phyloP scores from a whole-genome alignment of 2,329 filamentous ascomycete species.

The Rhynchosporium secalis region DNA sequence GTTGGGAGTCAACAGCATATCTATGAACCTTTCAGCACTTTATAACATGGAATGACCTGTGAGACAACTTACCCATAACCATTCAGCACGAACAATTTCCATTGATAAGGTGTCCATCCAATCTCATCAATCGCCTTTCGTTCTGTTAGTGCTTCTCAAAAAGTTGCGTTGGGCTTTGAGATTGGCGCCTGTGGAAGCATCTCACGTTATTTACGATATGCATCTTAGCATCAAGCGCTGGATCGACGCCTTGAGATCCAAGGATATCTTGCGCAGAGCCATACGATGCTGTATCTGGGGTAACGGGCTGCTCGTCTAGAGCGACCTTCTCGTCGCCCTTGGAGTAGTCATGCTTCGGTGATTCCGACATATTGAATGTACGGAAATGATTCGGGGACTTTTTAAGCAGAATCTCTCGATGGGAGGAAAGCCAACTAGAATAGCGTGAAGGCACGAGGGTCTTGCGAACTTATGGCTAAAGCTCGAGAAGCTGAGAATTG shows the following conservation, averaged over 20 bases:
- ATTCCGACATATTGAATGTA: slow-evolving; percentile 17
- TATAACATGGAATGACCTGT: too few relatives aligned
- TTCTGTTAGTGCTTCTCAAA: slow-evolving; percentile 12
- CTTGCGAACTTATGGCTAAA: slow-evolving; percentile 11
- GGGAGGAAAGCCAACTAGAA: neutral
- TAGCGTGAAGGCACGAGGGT: neutral
- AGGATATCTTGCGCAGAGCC: slow-evolving; percentile 50
- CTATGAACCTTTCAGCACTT: slow-evolving; percentile 35
- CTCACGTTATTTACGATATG: slow-evolving; percentile 66
- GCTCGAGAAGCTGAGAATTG: neutral
- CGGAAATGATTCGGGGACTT: neutral
- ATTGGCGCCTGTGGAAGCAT: slow-evolving; percentile 13
- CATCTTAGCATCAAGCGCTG: slow-evolving; percentile 66
- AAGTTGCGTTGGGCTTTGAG: neutral
- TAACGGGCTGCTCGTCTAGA: slow-evolving; percentile 15
- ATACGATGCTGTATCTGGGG: slow-evolving; percentile 18
- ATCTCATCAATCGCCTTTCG: slow-evolving; percentile 51
- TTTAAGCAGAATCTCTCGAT: neutral
- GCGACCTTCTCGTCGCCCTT: slow-evolving; percentile 23
- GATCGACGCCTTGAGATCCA: slow-evolving; percentile 57
- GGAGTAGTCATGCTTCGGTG: slow-evolving; percentile 11
- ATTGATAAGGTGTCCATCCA: slow-evolving; percentile 54
- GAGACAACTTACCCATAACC: slow-evolving; percentile 53
- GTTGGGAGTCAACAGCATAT: slow-evolving; percentile 57
- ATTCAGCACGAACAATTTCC: slow-evolving; percentile 56